These are phyloP conservation scores for Fusarium falciforme DNA, from an alignment of 2,329 filamentous ascomycete species.

Conservation along the genomic window DNA sequence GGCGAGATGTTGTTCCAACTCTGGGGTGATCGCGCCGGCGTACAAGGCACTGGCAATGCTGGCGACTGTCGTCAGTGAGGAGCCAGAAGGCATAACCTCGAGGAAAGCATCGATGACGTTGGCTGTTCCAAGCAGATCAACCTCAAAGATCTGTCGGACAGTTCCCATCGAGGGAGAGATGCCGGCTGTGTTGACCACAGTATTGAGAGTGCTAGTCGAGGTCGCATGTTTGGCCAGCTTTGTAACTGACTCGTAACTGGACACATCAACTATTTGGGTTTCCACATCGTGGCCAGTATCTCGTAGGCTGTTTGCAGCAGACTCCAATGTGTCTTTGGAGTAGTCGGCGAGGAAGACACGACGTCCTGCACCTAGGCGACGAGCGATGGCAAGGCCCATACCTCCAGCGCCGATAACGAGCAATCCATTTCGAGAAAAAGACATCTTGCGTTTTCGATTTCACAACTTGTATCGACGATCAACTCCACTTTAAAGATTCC, in stretches of 20 bases:
- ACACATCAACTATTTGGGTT: not conserved
- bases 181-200: slow-evolving; percentile 3
- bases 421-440: not conserved
- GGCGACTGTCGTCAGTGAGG: not conserved
- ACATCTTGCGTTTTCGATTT: not conserved
- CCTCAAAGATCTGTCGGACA: not conserved
- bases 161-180: not conserved
- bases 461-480: not conserved
- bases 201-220: not conserved
- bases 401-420: slow-evolving; percentile 1
- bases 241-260: not conserved
- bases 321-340: not conserved
- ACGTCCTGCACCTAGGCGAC: slow-evolving; percentile 1
- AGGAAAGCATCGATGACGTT: slow-evolving; percentile 13
- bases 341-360: slow-evolving; percentile 6
- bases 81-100: not conserved
- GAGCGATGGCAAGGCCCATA: slow-evolving; percentile 5
- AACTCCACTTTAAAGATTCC: not conserved
- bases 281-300: not conserved
- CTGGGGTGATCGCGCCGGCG: not conserved
- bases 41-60: not conserved
- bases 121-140: slow-evolving; percentile 4
- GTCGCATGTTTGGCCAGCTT: not conserved
- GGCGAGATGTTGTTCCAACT: slow-evolving; percentile 5
- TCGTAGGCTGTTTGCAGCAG: not conserved